These are phyloP conservation scores for Leucosporidium creatinivorum DNA, from an alignment of 768 basidiomycete genomes.

Conservation along the genomic window DNA sequence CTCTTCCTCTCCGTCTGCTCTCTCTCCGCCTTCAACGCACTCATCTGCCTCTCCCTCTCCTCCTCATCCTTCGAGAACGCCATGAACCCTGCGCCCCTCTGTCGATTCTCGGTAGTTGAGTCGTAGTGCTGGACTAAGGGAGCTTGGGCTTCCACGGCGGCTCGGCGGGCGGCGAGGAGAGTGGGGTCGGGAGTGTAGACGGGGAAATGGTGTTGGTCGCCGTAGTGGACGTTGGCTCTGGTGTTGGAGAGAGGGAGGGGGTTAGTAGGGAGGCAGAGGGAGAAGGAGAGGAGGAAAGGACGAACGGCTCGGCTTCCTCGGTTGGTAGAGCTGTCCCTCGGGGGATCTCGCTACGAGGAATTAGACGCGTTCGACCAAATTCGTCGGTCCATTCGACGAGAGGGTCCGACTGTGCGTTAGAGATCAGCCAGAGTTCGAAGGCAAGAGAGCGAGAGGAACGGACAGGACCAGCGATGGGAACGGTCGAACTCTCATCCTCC, in stretches of 20 bases:
- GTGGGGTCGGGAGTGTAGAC: conserved; percentile 78
- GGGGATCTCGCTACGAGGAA: conserved; percentile 27
- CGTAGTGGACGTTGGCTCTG: conserved; percentile 34
- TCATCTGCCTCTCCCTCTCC: conserved; percentile 69
- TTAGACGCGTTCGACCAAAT: conserved; percentile 35
- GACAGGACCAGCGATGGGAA: neutral
- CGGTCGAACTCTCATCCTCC: neutral
- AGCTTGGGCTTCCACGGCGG: conserved; percentile 56
- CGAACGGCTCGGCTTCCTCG: conserved; percentile 9
- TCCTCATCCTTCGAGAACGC: conserved; percentile 84
- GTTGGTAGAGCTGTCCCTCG: conserved; percentile 14
- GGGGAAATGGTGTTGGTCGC: conserved; percentile 61
- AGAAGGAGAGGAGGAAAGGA: neutral
- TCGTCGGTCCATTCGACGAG: conserved; percentile 36
- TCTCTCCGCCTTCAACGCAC: conserved; percentile 69
- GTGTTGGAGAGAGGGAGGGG: too few species aligned
- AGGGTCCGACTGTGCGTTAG: conserved; percentile 6
- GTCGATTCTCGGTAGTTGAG: conserved; percentile 68
- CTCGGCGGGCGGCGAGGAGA: conserved; percentile 64
- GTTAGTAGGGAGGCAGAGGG: neutral
- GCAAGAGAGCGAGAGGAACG: neutral
- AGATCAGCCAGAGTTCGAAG: neutral
- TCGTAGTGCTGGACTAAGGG: conserved; percentile 75
- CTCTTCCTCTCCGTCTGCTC: conserved; percentile 51
- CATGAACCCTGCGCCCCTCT: conserved; percentile 84